Percentiles rank a stretch among this genome's conserved stretches.
Evolutionary conservation across 2,329 filamentous ascomycete species (phyloP).

Genomic region (Aspergillus glaucus): DNA sequence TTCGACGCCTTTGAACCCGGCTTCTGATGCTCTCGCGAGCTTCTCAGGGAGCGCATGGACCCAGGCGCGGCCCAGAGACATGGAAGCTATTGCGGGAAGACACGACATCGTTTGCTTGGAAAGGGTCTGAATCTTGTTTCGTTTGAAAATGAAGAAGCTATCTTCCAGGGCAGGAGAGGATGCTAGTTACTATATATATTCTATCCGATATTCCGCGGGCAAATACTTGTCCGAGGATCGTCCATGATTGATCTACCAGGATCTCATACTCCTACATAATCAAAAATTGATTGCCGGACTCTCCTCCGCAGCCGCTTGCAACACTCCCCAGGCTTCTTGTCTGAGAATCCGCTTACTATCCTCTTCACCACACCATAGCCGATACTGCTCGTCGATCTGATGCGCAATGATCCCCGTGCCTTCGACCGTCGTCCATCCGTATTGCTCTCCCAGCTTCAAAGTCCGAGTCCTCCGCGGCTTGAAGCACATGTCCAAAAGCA

Average conservation of each 20-base stretch:
- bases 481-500: slow-evolving; percentile 41
- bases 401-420: slow-evolving; percentile 38
- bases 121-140: too few species aligned
- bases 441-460: slow-evolving; percentile 26
- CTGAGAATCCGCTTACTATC: slow-evolving; percentile 16
- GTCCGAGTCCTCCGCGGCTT: slow-evolving; percentile 35
- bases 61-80: slow-evolving; percentile 67
- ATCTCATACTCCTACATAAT: not conserved
- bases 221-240: not conserved
- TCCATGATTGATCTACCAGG: not conserved
- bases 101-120: too few species aligned
- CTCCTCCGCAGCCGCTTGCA: slow-evolving; percentile 27
- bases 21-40: slow-evolving; percentile 57
- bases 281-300: slow-evolving; percentile 29
- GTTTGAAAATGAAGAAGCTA: too few species aligned
- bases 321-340: slow-evolving; percentile 26
- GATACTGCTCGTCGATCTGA: slow-evolving; percentile 37
- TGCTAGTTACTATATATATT: too few species aligned
- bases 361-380: slow-evolving; percentile 31
- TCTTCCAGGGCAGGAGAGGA: too few species aligned
- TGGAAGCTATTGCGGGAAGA: slow-evolving; percentile 60
- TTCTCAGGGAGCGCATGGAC: slow-evolving; percentile 62
- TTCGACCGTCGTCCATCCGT: slow-evolving; percentile 34
- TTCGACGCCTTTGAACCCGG: slow-evolving; percentile 65
- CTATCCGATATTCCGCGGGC: not conserved